Percentiles rank a stretch among this genome's conserved stretches.
These are phyloP conservation scores for Dovyalis caffra DNA, from an alignment of 345 rosid species.

Conservation along the genomic window DNA sequence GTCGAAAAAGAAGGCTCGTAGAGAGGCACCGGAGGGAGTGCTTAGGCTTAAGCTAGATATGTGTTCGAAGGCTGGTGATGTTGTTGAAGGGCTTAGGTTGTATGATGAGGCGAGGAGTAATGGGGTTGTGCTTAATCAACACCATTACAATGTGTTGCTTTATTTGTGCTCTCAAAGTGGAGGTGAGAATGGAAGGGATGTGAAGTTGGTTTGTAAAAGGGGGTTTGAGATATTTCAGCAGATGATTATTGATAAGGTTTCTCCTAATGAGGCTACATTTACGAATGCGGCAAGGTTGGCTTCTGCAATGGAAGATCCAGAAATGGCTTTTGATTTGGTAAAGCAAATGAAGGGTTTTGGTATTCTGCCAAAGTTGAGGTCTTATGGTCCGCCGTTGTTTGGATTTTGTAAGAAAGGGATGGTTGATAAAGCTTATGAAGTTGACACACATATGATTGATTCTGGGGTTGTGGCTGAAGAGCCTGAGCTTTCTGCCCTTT, in stretches of 20 bases:
- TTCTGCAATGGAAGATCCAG: constrained; percentile 70
- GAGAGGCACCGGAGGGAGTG: constrained; percentile 57
- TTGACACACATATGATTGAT: constrained; percentile 77
- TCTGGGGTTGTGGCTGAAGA: constrained; percentile 73
- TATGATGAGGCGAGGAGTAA: constrained; percentile 69
- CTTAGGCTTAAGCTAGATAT: constrained; percentile 54
- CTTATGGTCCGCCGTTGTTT: constrained; percentile 79
- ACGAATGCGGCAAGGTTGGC: constrained; percentile 81
- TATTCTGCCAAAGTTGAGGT: constrained; percentile 74
- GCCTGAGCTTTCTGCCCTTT: constrained; percentile 78
- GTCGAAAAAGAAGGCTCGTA: constrained; percentile 46
- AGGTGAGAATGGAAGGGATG: constrained; percentile 29
- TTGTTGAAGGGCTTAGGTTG: constrained; percentile 71
- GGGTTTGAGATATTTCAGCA: constrained; percentile 81
- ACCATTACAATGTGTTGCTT: constrained; percentile 72
- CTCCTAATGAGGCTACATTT: constrained; percentile 87
- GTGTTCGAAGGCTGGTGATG: constrained; percentile 65
- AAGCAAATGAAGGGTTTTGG: constrained; percentile 71
- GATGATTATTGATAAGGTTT: constrained; percentile 63
- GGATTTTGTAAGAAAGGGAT: constrained; percentile 68
- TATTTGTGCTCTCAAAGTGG: constrained; percentile 67
- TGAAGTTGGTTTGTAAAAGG: constrained; percentile 43
- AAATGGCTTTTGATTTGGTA: constrained; percentile 86
- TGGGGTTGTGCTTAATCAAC: constrained; percentile 45
- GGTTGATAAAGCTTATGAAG: constrained; percentile 74